Evolutionary conservation across 768 basidiomycete species (phyloP).

Genomic region (Amanita rimosa): DNA sequence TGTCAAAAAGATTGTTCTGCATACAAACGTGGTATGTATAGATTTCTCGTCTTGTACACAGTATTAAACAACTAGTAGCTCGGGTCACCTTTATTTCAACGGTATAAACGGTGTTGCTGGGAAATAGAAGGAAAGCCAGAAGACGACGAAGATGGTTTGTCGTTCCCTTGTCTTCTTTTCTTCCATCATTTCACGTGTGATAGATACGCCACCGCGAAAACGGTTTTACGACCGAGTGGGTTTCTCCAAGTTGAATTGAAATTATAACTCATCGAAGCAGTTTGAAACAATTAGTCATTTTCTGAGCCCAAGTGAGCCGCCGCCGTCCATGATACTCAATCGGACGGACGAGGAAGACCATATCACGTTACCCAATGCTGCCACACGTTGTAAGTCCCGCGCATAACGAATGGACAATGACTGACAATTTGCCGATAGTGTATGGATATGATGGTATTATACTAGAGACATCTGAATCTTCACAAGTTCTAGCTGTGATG

Average conservation of each 20-base stretch:
- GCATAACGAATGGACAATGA: not conserved
- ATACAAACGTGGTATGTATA: conserved; percentile 70
- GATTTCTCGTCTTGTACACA: not conserved
- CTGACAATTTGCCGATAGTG: conserved; percentile 23
- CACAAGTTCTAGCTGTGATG: conserved; percentile 65
- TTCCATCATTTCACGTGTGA: conserved; percentile 1
- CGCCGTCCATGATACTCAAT: conserved; percentile 74
- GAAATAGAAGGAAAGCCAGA: conserved; percentile 71
- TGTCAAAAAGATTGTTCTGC: conserved; percentile 78
- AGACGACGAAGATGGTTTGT: conserved; percentile 70
- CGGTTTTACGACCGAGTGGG: conserved; percentile 60
- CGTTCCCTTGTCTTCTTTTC: conserved; percentile 1
- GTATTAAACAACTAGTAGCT: conserved; percentile 37
- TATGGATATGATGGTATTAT: conserved; percentile 77
- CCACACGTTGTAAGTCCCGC: conserved; percentile 46
- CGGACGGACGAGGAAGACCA: conserved; percentile 68
- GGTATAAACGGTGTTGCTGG: conserved; percentile 90
- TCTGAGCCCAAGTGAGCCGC: conserved; percentile 59
- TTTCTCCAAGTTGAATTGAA: not conserved
- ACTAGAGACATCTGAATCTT: conserved; percentile 67
- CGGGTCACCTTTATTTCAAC: conserved; percentile 81
- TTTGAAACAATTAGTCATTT: conserved; percentile 75
- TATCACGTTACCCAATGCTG: conserved; percentile 54
- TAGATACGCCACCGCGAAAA: conserved; percentile 68
- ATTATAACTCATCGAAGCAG: conserved; percentile 20